Percentiles rank a stretch among this genome's conserved stretches.
Evolutionary conservation across 2,329 filamentous ascomycete genomes (phyloP).

Genomic region (Colletotrichum caudatum): DNA sequence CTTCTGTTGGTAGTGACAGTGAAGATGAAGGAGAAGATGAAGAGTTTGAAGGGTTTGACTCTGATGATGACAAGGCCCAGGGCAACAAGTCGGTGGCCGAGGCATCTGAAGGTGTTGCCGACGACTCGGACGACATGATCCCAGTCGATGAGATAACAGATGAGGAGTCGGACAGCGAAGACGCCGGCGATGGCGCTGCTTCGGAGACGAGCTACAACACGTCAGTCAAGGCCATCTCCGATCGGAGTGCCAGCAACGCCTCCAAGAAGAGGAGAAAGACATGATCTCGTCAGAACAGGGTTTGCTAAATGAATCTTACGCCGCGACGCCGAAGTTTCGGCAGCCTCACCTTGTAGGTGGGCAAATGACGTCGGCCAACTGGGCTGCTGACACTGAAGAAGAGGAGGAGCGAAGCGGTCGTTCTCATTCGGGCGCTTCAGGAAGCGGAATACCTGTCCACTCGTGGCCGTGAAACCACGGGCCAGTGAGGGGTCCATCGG

Average conservation of each 20-base stretch:
- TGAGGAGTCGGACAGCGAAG: conserved; percentile 41
- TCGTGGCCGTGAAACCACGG: conserved; percentile 9
- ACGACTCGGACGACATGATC: conserved; percentile 40
- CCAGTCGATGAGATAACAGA: conserved; percentile 34
- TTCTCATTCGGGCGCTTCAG: neutral
- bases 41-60: conserved; percentile 63
- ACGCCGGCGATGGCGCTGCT: conserved; percentile 29
- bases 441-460: neutral
- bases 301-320: conserved; percentile 24
- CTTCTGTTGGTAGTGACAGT: conserved; percentile 44
- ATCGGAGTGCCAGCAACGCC: conserved; percentile 29
- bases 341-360: conserved; percentile 26
- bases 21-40: conserved; percentile 50
- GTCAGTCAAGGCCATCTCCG: conserved; percentile 37
- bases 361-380: conserved; percentile 3
- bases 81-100: conserved; percentile 40
- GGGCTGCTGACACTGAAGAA: conserved; percentile 14
- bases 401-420: conserved; percentile 5
- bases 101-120: conserved; percentile 27
- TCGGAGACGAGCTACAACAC: conserved; percentile 42
- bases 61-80: conserved; percentile 55
- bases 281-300: conserved; percentile 19
- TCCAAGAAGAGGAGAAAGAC: conserved; percentile 41
- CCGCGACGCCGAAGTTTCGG: conserved; percentile 35
- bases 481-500: neutral